These are phyloP conservation scores for Millerago galiae DNA, from an alignment of 805 yeast species.

Conservation along the genomic window DNA sequence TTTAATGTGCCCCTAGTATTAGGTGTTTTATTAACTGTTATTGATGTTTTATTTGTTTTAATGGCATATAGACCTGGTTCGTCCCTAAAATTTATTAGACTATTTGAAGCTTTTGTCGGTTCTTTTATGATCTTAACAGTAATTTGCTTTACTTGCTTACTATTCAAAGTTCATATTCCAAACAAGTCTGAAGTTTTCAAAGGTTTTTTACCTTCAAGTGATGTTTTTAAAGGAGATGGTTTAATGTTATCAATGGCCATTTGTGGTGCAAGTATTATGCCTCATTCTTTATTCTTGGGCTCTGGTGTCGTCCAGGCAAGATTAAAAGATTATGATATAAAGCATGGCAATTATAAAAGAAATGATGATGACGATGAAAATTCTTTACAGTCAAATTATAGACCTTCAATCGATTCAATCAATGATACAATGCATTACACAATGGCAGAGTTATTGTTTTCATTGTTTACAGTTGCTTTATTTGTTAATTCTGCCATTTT, in stretches of 20 bases:
- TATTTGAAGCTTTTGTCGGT: slow-evolving; percentile 80
- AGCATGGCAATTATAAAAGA: slow-evolving; percentile 51
- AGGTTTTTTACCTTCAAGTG: slow-evolving; percentile 57
- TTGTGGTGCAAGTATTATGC: slow-evolving; percentile 94
- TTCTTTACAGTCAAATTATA: slow-evolving; percentile 34
- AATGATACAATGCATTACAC: slow-evolving; percentile 76
- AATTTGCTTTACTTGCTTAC: slow-evolving; percentile 74
- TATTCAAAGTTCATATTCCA: slow-evolving; percentile 56
- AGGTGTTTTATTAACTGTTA: slow-evolving; percentile 80
- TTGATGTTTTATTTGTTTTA: slow-evolving; percentile 80
- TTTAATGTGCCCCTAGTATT: slow-evolving; percentile 71
- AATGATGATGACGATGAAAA: slow-evolving; percentile 23
- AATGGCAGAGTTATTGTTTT: slow-evolving; percentile 72
- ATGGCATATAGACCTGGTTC: slow-evolving; percentile 86
- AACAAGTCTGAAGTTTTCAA: slow-evolving; percentile 51
- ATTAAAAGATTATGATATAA: slow-evolving; percentile 68
- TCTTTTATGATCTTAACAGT: slow-evolving; percentile 75
- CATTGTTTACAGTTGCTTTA: slow-evolving; percentile 82
- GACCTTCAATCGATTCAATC: slow-evolving; percentile 79
- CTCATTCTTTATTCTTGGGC: slow-evolving; percentile 83
- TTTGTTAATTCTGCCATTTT: slow-evolving; percentile 87
- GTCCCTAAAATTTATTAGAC: slow-evolving; percentile 66
- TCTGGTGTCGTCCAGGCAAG: slow-evolving; percentile 86
- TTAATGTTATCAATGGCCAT: slow-evolving; percentile 77
- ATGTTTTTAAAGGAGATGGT: slow-evolving; percentile 55